A percentile compares a stretch with the other conserved stretches of the same genome.
Evolutionary conservation across 169 alveolate genomes (phyloP).

Genomic region (Eimeria brunetti): DNA sequence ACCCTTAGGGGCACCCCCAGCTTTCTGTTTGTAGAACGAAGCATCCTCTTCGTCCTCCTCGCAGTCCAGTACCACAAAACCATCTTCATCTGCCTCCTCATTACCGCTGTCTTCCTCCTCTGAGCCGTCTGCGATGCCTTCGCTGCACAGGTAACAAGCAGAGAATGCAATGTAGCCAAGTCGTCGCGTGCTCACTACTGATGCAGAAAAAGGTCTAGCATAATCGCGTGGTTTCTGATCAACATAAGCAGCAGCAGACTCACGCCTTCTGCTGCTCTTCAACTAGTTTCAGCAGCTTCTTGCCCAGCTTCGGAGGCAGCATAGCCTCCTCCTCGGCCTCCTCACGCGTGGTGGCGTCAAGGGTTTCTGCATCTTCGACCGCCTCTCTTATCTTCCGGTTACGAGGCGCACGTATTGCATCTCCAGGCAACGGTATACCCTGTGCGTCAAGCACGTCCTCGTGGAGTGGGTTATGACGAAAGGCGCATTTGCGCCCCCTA

Average conservation of each 20-base stretch:
- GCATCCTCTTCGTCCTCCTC: slow-evolving; percentile 58
- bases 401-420: background rate
- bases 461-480: slow-evolving; percentile 69
- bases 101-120: background rate
- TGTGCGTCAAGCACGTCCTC: slow-evolving; percentile 69
- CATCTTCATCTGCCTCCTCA: slow-evolving; percentile 63
- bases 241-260: background rate
- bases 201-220: too few relatives aligned
- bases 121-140: slow-evolving; percentile 3
- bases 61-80: slow-evolving; percentile 53
- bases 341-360: background rate
- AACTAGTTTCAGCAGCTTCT: slow-evolving; percentile 70
- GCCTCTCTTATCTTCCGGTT: background rate
- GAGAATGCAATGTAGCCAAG: too few relatives aligned
- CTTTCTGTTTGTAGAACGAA: slow-evolving; percentile 13
- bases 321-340: slow-evolving; percentile 32
- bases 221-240: too few relatives aligned
- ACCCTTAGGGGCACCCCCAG: background rate
- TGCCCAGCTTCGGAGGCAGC: slow-evolving; percentile 58
- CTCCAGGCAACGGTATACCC: slow-evolving; percentile 58
- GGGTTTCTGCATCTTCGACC: slow-evolving; percentile 11
- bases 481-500: slow-evolving; percentile 65
- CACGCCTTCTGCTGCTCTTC: slow-evolving; percentile 72
- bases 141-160: background rate
- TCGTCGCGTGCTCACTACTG: too few relatives aligned